Evolutionary conservation across 1,284 basidiomycete species (phyloP), one percentile per base, ranked within the genome.

Genomic region (Marasmius oreades): DNA sequence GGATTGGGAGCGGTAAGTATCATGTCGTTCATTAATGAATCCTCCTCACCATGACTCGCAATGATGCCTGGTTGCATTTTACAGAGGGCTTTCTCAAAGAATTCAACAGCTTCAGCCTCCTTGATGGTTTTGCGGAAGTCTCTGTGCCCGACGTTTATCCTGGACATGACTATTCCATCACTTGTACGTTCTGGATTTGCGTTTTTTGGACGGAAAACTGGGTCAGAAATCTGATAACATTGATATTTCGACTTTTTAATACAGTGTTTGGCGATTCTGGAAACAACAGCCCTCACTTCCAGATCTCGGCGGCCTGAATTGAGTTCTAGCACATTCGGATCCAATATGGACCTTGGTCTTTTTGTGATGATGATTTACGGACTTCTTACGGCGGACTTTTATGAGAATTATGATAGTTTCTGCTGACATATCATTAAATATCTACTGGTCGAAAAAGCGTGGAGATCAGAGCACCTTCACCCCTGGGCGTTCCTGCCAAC

Each of bases 221-320:
- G 10, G 4, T 36, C 37, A 14, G 5, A 22, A 20, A 6, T 42
- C n/a, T 31, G 14, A n/a, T 28, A 39, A 36, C 34, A 14, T 23
- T 31, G 20, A 14, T 28, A 16, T 14, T 23, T 37, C 22, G 20
- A 50, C 34, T 28, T 39, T 36, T 10, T 56, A n/a, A 26, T 39
- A 14, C 44, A 57, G 56, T 57, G 26, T 57, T 57, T 24, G 56
- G 56, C 5, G 56, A 57, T 34, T 57, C 56, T 33, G 56, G 56
- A 7, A 57, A 54, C 45, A 57, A 5, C 26, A 44, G 48, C 48
- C 39, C 43, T n/a, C 31, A 56, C 26, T 57, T 39, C 28, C 31
- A 20, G 18, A 36, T 44, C 18, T 2, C 31, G 22, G 23, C 54
- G 28, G 28, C 28, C 10, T n/a, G n/a, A n/a, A n/a, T n/a, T n/a